These are phyloP conservation scores for Verticillium alfalfae DNA, from an alignment of 2,329 filamentous ascomycete genomes.

Conservation along the genomic window DNA sequence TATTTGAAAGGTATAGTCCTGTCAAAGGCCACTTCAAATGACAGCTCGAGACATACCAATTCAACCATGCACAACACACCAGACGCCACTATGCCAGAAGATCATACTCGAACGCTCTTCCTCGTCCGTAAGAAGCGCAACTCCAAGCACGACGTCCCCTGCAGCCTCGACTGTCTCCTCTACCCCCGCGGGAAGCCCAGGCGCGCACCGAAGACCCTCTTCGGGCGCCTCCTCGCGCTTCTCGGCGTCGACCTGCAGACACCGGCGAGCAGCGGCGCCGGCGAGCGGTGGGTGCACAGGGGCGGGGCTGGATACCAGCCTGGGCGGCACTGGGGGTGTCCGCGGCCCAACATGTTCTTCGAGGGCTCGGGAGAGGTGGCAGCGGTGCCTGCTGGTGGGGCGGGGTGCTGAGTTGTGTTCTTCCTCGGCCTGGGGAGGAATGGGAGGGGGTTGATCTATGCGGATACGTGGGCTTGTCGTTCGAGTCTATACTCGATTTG, in stretches of 20 bases:
- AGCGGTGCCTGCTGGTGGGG: not conserved
- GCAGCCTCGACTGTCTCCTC: conserved; percentile 1
- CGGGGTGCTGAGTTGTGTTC: too few species aligned
- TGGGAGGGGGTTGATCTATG: too few species aligned
- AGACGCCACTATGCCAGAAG: not conserved
- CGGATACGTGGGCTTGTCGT: not conserved
- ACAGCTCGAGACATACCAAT: too few species aligned
- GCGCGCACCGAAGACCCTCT: not conserved
- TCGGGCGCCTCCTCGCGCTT: not conserved
- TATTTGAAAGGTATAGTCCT: too few species aligned
- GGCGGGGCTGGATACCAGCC: not conserved
- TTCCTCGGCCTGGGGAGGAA: too few species aligned
- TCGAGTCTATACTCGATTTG: not conserved
- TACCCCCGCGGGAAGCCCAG: conserved; percentile 1
- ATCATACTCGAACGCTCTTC: not conserved
- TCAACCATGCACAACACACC: too few species aligned
- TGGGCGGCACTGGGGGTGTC: not conserved
- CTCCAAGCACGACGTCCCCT: conserved; percentile 1
- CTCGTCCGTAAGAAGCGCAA: conserved; percentile 1
- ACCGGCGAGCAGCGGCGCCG: not conserved
- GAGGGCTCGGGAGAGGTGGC: not conserved
- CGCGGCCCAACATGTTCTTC: not conserved
- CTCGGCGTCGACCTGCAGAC: conserved; percentile 4
- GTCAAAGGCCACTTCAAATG: too few species aligned
- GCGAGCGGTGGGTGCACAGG: not conserved